Conservation (phyloP, 148 eudicot genomes). For the Bassia scoparia region DNA sequence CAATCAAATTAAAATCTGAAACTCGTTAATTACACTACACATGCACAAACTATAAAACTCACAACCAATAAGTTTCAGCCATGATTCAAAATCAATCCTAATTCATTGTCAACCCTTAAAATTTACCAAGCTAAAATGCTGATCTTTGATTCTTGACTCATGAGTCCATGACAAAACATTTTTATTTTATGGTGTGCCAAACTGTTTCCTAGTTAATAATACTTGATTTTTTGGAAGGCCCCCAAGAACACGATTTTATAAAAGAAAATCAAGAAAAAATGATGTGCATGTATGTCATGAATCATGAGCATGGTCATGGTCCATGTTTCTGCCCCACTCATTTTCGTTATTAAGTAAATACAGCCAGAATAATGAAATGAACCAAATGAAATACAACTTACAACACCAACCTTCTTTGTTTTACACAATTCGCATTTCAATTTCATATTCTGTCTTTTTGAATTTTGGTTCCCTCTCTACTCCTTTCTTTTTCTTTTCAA, state of each 20-base stretch:
- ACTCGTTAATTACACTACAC: too few species aligned
- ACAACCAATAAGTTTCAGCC: too few species aligned
- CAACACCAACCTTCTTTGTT: not conserved
- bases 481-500: constrained; percentile 6
- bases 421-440: not conserved
- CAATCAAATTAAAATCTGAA: too few species aligned
- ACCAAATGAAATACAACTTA: not conserved
- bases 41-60: too few species aligned
- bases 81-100: too few species aligned
- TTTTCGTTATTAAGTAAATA: not conserved
- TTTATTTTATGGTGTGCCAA: not conserved
- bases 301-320: too few species aligned
- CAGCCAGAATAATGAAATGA: not conserved
- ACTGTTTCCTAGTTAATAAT: constrained; percentile 6
- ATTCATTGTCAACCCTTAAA: too few species aligned
- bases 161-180: too few species aligned
- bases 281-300: too few species aligned
- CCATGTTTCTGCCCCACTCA: not conserved
- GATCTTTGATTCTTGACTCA: too few species aligned
- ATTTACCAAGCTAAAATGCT: too few species aligned
- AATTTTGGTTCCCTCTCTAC: constrained; percentile 13
- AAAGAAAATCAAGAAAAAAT: not conserved
- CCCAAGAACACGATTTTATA: too few species aligned
- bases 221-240: constrained; percentile 15
- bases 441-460: constrained; percentile 23